Base-by-base conservation (phyloP, 768 basidiomycete genomes). In the Boletus reticuloceps region DNA sequence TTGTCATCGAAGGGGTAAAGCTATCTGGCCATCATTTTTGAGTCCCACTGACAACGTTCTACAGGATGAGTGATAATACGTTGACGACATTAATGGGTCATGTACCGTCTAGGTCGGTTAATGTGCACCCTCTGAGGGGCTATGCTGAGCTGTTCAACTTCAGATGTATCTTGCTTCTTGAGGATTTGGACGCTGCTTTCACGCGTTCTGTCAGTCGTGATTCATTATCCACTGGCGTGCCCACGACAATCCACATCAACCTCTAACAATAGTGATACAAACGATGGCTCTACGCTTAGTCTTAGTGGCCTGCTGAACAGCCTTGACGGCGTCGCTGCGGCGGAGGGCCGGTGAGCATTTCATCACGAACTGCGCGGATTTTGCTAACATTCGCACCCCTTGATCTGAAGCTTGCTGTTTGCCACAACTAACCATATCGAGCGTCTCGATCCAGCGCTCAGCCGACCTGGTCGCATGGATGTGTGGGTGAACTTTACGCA, bases 351-450 rank as follows among this genome's bases (percentile, higher is more conserved):
- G 87, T 91, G 67, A 63, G 88, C 25, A 6, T 44, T 46, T 47
- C 55, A 27, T 56, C 39, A 43, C 29, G 34, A 29, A 13, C 10
- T 54, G 61, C 34, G 61, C 7, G 14, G 22, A 42, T 55, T 62
- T 59, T 17, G 56, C 69, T 61, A 19, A 67, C 31, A 27, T 58
- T 61, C 49, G 46, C 55, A 61, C 57, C 47, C 50, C 49, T 59
- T 48, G 51, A 53, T 54, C 32, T 45, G 63, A 86, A 66, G 90
- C 39, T 79, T 96, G 55, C 78, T 95, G 11, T 94, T 95, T 70
- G 93, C 92, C 50, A 94, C 91, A 8, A 94, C 91, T 13, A 97
- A 97, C 73, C 94, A 96, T 68, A 91, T 94, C 63, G 92, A 96
- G 67, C 86, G 91, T 44, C 80, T 97, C 34, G 94, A 97, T 71